Evolutionary conservation across 1,284 basidiomycete species (phyloP).

Genomic region (Irpex sp.): DNA sequence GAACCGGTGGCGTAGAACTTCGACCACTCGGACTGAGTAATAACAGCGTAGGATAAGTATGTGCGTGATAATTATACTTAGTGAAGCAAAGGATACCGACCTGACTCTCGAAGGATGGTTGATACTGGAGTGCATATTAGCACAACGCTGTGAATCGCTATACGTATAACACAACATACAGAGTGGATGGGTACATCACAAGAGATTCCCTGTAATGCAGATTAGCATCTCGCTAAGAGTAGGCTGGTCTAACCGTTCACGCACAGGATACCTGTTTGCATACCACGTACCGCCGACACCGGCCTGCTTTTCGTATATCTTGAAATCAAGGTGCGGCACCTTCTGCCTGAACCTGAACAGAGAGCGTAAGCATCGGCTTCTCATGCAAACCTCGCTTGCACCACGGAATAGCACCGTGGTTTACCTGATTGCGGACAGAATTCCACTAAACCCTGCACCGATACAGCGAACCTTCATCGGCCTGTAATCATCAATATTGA

Average conservation of each 20-base stretch:
- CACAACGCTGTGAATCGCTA: too few relatives aligned
- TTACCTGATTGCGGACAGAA: conserved; percentile 61
- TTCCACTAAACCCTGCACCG: conserved; percentile 64
- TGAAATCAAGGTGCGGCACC: conserved; percentile 56
- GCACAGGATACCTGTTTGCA: conserved; percentile 40
- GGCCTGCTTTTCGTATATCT: conserved; percentile 64
- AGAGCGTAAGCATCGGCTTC: background rate
- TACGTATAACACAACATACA: conserved; percentile 20
- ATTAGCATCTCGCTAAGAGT: background rate
- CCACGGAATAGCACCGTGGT: background rate
- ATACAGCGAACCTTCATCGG: conserved; percentile 58
- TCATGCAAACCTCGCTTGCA: too few relatives aligned
- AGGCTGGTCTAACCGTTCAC: background rate
- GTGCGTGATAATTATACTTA: background rate
- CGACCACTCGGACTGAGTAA: conserved; percentile 58
- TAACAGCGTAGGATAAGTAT: background rate
- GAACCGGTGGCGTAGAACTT: conserved; percentile 61
- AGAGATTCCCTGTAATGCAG: conserved; percentile 47
- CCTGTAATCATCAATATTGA: conserved; percentile 53
- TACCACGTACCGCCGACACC: conserved; percentile 68
- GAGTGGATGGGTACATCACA: conserved; percentile 44
- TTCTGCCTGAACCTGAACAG: conserved; percentile 53
- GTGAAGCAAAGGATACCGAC: conserved; percentile 27
- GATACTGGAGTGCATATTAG: conserved; percentile 47
- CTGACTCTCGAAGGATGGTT: conserved; percentile 61